Evolutionary conservation across 2,329 filamentous ascomycete genomes (phyloP).

Genomic region (Cladosporium colombiae): DNA sequence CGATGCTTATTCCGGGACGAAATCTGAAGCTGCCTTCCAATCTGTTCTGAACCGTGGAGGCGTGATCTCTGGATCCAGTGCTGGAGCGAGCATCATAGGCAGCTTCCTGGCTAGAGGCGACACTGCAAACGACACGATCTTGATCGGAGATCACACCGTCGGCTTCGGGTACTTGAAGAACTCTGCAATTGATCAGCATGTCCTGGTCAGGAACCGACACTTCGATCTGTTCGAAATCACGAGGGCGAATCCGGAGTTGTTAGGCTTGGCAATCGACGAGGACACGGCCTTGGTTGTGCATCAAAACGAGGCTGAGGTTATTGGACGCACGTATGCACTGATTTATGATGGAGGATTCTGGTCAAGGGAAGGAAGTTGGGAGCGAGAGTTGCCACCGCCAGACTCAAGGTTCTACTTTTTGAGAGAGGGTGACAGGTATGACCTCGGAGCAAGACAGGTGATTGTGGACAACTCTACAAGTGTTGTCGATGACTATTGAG

Average conservation of each 20-base stretch:
- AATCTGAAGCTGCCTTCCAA: conserved; percentile 26
- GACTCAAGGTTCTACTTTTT: conserved; percentile 27
- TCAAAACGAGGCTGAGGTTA: conserved; percentile 25
- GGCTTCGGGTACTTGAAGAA: conserved; percentile 30
- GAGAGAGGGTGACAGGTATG: conserved; percentile 26
- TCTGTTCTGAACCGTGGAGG: conserved; percentile 27
- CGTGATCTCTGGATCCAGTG: conserved; percentile 26
- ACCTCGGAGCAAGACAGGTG: conserved; percentile 25
- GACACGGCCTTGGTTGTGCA: conserved; percentile 27
- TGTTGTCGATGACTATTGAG: conserved; percentile 1
- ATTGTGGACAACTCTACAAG: conserved; percentile 10
- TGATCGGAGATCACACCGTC: conserved; percentile 28
- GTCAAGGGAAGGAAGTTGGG: conserved; percentile 25
- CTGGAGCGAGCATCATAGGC: conserved; percentile 28
- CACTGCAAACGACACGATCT: conserved; percentile 26
- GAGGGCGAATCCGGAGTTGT: conserved; percentile 24
- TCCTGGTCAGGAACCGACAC: conserved; percentile 28
- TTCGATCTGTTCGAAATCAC: conserved; percentile 28
- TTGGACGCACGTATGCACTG: conserved; percentile 26
- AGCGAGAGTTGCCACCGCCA: conserved; percentile 24
- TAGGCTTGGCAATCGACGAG: conserved; percentile 28
- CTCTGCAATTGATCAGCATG: conserved; percentile 29
- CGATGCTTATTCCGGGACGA: conserved; percentile 29
- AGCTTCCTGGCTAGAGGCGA: conserved; percentile 29
- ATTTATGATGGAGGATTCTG: conserved; percentile 28